Evolutionary conservation across 257 asterid species (phyloP), one percentile per base, ranked within the genome.

Genomic region (Eustoma russellianum): DNA sequence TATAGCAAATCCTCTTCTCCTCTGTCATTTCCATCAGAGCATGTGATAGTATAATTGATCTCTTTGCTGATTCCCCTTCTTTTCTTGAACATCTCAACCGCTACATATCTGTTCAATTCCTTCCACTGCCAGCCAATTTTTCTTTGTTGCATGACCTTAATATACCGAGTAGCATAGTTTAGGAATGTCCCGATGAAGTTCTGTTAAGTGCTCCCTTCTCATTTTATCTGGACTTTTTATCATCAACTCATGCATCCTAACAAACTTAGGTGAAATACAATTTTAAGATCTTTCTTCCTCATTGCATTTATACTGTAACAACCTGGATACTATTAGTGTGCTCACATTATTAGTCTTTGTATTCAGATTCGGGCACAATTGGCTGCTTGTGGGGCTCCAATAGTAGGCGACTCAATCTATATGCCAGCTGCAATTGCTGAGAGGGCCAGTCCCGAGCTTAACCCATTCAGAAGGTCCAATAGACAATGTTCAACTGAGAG

Each of bases 361-460:
- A 48, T 70, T 68, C 77, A 86, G 95, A 81, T 90, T 60, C 88
- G 94, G 35, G 85, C 76, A 40, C 98, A 91, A 59, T 66, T 84
- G 71, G 96, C 95, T 57, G 86, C 94, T 50, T 63, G 69, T 56
- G 85, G 91, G 17, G 95, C 95, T 46, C 96, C 98, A 28, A 50
- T 86, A 57, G 88, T 86, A 43, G 98, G 98, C 17, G 98, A 91
- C 69, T 73, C 92, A 0, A 80, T 77, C 94, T 91, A 91, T 40
- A 82, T 80, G 92, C 94, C 95, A 18, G 95, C 98, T 55, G 92
- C 87, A 18, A 55, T 79, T 66, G 76, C 96, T 41, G 85, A 91
- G 76, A 66, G 67, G 34, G 53, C 54, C 51, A 34, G 46, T 59
- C 89, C 87, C 0, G 82, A 82, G 56, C 51, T 79, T 62, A 74